Evolutionary conservation across 176 grass and related monocot genomes (phyloP).

Genomic region (Dactylis glomerata): DNA sequence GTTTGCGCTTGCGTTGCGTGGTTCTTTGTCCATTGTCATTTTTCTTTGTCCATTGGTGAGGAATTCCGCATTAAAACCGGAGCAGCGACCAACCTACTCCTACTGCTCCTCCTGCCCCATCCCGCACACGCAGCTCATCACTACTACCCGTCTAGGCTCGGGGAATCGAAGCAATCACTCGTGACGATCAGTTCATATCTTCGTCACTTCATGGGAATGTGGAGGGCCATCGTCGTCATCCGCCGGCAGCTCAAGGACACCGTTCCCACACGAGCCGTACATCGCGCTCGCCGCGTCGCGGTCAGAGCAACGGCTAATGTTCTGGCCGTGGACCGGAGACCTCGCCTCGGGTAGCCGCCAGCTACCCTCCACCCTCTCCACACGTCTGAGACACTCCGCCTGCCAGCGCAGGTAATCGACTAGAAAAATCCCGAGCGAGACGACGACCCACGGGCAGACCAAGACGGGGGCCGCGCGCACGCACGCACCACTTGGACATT

Average conservation of each 20-base stretch:
- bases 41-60: not conserved
- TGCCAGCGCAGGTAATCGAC: conserved; percentile 7
- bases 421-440: not conserved
- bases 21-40: not conserved
- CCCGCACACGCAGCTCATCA: conserved; percentile 1
- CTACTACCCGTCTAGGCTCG: not conserved
- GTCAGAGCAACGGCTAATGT: not conserved
- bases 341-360: conserved; percentile 3
- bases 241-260: not conserved
- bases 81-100: conserved; percentile 35
- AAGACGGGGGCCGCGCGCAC: no score
- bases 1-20: not conserved
- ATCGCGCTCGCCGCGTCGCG: conserved; percentile 10
- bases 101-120: conserved; percentile 3
- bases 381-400: conserved; percentile 14
- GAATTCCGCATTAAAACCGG: conserved; percentile 49
- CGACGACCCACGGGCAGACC: conserved; percentile 11
- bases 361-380: conserved; percentile 3
- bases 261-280: conserved; percentile 30
- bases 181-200: not conserved
- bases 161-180: not conserved
- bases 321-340: conserved; percentile 39
- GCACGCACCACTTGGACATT: not conserved
- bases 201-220: conserved; percentile 8
- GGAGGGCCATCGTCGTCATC: conserved; percentile 22